These are phyloP conservation scores for Colletotrichum eleusines DNA, from an alignment of 2,329 filamentous ascomycete species.

Conservation along the genomic window DNA sequence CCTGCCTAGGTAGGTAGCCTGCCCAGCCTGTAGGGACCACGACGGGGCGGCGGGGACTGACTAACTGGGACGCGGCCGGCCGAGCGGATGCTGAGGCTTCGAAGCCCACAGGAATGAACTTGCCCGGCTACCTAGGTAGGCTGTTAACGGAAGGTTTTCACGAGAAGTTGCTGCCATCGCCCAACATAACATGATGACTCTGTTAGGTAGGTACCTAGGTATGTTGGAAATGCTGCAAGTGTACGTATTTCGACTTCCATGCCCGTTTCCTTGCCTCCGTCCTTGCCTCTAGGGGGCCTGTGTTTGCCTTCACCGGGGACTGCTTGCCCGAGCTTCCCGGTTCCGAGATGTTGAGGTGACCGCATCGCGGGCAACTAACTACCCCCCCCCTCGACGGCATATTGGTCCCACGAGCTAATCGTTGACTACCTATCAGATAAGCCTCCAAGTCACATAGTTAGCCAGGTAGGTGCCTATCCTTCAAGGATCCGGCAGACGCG, in stretches of 20 bases:
- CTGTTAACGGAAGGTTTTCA: neutral
- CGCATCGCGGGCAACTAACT: neutral
- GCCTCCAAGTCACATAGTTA: too few relatives aligned
- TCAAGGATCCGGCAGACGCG: slow-evolving; percentile 4
- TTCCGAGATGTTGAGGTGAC: slow-evolving; percentile 1
- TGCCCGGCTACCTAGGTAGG: neutral
- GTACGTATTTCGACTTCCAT: too few relatives aligned
- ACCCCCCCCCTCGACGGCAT: neutral
- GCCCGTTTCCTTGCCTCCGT: too few relatives aligned
- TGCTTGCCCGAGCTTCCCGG: neutral
- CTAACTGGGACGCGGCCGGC: too few relatives aligned
- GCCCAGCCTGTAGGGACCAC: neutral
- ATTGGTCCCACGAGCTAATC: slow-evolving; percentile 35
- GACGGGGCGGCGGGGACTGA: neutral
- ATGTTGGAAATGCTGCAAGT: neutral
- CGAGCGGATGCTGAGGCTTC: neutral
- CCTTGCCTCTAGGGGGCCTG: too few relatives aligned
- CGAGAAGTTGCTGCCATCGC: neutral
- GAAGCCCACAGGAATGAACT: slow-evolving; percentile 14
- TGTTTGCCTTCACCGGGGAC: neutral
- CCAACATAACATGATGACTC: neutral
- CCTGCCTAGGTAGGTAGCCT: neutral
- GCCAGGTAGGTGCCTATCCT: slow-evolving; percentile 3
- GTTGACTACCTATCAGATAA: too few relatives aligned
- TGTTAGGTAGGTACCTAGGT: too few relatives aligned